These are phyloP conservation scores for Amoeboaphelidium protococcarum DNA, from an alignment of 371 early-diverging fungal species.

Conservation along the genomic window DNA sequence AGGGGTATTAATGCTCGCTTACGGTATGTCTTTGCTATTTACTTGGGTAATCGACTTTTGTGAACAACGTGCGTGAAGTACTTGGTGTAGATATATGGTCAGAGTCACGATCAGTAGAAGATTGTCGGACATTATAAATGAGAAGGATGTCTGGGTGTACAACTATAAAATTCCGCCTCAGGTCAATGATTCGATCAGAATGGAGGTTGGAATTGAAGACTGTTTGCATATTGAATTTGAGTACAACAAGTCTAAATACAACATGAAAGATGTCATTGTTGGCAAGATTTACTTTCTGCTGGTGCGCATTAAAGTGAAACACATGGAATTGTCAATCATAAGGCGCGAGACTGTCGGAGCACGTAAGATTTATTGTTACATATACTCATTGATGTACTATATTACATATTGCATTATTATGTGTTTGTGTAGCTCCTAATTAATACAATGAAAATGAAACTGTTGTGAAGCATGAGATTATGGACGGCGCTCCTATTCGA, in stretches of 20 bases:
- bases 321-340: slow-evolving; percentile 94
- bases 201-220: slow-evolving; percentile 91
- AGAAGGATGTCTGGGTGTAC: slow-evolving; percentile 66
- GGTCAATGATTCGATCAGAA: slow-evolving; percentile 57
- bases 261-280: slow-evolving; percentile 88
- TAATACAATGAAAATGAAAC: slow-evolving; percentile 94
- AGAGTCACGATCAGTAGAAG: slow-evolving; percentile 55
- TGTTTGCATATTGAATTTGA: slow-evolving; percentile 82
- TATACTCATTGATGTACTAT: neutral
- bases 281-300: slow-evolving; percentile 93
- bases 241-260: slow-evolving; percentile 73
- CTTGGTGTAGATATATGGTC: slow-evolving; percentile 37
- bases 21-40: slow-evolving; percentile 19
- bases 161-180: slow-evolving; percentile 63
- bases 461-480: slow-evolving; percentile 90
- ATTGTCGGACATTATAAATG: slow-evolving; percentile 35
- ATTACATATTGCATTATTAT: too few species aligned
- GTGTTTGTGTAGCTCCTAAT: slow-evolving; percentile 60
- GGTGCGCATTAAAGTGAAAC: slow-evolving; percentile 95
- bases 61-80: too few species aligned
- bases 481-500: slow-evolving; percentile 94
- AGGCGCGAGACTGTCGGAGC: slow-evolving; percentile 88
- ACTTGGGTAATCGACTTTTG: neutral
- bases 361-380: slow-evolving; percentile 3
- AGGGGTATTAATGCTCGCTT: slow-evolving; percentile 70